These are phyloP conservation scores for Mortierella sp. DNA, from an alignment of 371 early-diverging fungal genomes.

Conservation along the genomic window DNA sequence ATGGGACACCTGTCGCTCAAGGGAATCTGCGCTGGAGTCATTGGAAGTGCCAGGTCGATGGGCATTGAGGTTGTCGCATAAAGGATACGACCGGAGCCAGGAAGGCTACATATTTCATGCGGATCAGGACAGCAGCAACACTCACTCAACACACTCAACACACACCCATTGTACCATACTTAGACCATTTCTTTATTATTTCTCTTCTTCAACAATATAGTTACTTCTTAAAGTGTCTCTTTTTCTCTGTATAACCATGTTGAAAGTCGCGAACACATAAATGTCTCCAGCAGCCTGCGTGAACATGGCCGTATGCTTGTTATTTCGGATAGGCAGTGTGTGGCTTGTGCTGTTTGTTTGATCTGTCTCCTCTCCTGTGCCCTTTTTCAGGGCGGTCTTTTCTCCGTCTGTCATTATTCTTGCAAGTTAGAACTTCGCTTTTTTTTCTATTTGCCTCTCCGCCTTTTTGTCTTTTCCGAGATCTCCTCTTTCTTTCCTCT, in stretches of 20 bases:
- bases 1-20: slow-evolving; percentile 80
- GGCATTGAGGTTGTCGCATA: slow-evolving; percentile 89
- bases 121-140: slow-evolving; percentile 31
- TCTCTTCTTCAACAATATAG: slow-evolving; percentile 1
- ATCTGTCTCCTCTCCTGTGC: slow-evolving; percentile 69
- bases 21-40: slow-evolving; percentile 80
- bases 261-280: neutral
- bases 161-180: slow-evolving; percentile 14
- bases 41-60: slow-evolving; percentile 87
- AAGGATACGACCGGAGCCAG: slow-evolving; percentile 5
- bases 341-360: slow-evolving; percentile 71
- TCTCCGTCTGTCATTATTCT: neutral
- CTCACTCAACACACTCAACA: neutral
- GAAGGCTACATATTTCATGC: neutral
- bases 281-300: neutral
- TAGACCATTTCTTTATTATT: neutral
- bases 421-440: neutral
- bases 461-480: slow-evolving; percentile 11
- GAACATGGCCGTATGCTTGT: neutral
- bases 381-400: neutral
- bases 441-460: slow-evolving; percentile 8
- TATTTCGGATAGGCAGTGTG: neutral
- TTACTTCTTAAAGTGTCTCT: too few relatives aligned
- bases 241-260: neutral
- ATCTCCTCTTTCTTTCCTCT: slow-evolving; percentile 4